Conservation (phyloP, 805 yeast genomes). For the Yarrowia hollandica region DNA sequence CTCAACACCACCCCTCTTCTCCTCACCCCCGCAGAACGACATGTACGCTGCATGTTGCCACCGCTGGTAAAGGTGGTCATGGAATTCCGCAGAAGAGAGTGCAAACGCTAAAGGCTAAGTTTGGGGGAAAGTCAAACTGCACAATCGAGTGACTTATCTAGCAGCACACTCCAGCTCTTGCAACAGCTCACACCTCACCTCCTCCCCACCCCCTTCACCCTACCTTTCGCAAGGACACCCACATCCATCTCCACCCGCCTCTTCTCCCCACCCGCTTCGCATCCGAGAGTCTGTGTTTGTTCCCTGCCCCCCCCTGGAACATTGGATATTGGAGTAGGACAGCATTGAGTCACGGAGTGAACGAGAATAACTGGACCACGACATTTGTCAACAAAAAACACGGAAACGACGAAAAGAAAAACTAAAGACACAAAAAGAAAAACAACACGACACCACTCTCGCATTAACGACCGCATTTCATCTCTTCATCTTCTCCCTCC, state of each 20-base stretch:
- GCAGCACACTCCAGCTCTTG: too few species aligned
- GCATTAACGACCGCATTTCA: too few species aligned
- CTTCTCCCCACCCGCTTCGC: too few species aligned
- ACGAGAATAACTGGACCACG: too few species aligned
- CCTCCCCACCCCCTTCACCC: neutral
- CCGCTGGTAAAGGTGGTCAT: constrained; percentile 18
- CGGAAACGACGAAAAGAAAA: too few species aligned
- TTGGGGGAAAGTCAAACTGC: neutral
- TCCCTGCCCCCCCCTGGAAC: too few species aligned
- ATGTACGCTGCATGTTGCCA: constrained; percentile 25
- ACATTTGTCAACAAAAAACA: too few species aligned
- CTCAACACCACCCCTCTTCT: neutral
- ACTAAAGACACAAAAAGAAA: too few species aligned
- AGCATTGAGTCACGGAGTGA: too few species aligned
- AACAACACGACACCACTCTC: too few species aligned
- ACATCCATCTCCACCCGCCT: neutral
- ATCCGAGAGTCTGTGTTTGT: too few species aligned
- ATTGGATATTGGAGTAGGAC: too few species aligned
- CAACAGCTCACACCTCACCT: neutral
- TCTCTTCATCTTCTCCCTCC: neutral
- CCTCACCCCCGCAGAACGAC: constrained; percentile 21
- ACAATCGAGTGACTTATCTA: constrained; percentile 27
- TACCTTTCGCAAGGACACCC: neutral
- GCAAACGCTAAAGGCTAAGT: constrained; percentile 1
- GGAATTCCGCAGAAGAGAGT: constrained; percentile 25